Evolutionary conservation across 345 rosid species (phyloP), one percentile per base, ranked within the genome.

Genomic region (Heritiera fomes): DNA sequence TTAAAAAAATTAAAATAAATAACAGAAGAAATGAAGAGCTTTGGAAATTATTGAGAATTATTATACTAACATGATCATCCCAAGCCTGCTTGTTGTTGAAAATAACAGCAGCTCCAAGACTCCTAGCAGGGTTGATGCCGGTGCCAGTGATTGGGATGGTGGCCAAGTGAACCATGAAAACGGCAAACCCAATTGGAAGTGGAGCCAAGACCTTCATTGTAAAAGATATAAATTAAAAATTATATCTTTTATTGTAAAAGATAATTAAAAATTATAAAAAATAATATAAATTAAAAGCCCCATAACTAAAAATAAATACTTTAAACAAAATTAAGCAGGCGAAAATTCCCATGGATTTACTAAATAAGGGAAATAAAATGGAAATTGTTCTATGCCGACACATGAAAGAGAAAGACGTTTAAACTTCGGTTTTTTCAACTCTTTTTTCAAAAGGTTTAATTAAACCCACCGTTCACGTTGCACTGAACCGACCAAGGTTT

Each of bases 141-240:
- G 97, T 93, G 38, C 97, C 95, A 14, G 97, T 93, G 77, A 94
- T 83, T 45, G 98, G 98, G 55, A 92, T 89, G 68, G 97, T 94
- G 17, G 98, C 97, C 83, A 94, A 79, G 86, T 92, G 97, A 78
- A 94, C 97, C 92, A 92, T 87, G 91, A 94, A 94, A 73, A 94
- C 98, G 3, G 97, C 94, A 64, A 94, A 89, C 47, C 98, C 94
- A 82, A 94, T 94, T 12, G 97, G 92, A 55, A 94, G 89, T 55
- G 97, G 98, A 20, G 95, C 97, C 88, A 92, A 82, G 45, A 94
- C 92, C 97, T 23, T 23, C 28, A 23, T 23, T 23, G 28, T 23
- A 23, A 34, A 34, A 34, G 3, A 34, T 34, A 23, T 23, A 23
- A 34, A 34, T 34, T 34, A 41, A 41, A 41, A 41, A 2, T 41